A percentile compares a stretch with the other conserved stretches of the same genome.
Evolutionary conservation across 305 asterid species (phyloP).

Genomic region (Solanum hybrid): DNA sequence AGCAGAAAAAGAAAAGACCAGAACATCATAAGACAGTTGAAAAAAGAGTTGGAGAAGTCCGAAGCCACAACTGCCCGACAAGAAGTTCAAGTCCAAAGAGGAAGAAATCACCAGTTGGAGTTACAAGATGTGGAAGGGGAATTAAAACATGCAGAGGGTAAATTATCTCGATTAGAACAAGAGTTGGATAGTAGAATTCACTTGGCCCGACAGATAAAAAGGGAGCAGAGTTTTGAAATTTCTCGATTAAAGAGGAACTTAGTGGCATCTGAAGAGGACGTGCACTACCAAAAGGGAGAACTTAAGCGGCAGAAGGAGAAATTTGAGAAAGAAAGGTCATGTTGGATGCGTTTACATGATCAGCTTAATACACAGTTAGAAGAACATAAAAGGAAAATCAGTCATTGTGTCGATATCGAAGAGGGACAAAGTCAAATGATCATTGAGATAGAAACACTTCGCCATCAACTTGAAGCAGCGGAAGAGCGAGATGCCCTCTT

Average conservation of each 20-base stretch:
- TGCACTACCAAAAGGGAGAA: not conserved
- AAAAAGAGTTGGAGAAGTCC: no score
- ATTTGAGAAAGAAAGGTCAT: not conserved
- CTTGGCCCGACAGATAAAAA: not conserved
- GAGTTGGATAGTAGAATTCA: not conserved
- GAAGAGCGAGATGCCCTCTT: no score
- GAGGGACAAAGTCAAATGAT: not conserved
- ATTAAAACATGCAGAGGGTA: not conserved
- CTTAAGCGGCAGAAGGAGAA: not conserved
- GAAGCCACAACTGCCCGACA: no score
- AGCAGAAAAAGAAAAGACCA: no score
- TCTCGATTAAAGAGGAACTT: not conserved
- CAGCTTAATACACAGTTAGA: not conserved
- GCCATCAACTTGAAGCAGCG: no score
- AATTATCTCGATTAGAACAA: not conserved
- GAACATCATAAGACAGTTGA: no score
- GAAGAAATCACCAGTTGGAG: no score
- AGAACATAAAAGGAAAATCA: not conserved
- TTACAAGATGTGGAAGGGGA: not conserved
- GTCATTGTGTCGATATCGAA: not conserved
- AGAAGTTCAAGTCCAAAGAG: no score
- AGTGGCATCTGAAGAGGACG: not conserved
- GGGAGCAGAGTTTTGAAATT: not conserved
- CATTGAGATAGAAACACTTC: not conserved
- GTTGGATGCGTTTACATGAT: not conserved